Percentiles rank a stretch among this genome's conserved stretches.
Conservation (phyloP, 2,329 filamentous ascomycete species). For the Fusarium fujikuroi region DNA sequence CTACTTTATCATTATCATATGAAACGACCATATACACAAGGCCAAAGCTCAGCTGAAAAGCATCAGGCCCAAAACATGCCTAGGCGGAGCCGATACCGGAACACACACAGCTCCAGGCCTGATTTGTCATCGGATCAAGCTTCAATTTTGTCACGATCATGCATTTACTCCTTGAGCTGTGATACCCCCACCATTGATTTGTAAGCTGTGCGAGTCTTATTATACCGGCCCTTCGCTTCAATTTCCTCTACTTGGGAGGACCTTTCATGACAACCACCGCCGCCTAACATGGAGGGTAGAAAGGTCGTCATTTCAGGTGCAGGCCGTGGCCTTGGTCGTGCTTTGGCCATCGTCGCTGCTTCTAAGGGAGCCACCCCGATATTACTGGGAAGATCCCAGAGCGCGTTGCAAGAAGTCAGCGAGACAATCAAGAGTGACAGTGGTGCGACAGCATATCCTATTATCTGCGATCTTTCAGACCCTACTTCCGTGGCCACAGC, state of each 20-base stretch:
- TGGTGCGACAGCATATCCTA: not conserved
- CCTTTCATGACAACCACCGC: not conserved
- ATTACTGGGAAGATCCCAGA: not conserved
- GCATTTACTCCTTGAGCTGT: not conserved
- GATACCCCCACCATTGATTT: not conserved
- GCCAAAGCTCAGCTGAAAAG: not conserved
- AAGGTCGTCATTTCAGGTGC: constrained; percentile 1
- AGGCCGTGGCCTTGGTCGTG: not conserved
- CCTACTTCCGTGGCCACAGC: not conserved
- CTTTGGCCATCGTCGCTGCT: not conserved
- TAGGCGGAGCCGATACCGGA: not conserved
- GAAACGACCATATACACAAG: rapidly evolving
- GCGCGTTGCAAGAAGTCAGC: not conserved
- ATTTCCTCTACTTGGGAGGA: rapidly evolving
- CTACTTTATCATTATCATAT: rapidly evolving
- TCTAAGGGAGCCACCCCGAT: not conserved
- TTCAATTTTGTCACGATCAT: not conserved
- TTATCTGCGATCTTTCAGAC: not conserved
- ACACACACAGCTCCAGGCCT: not conserved
- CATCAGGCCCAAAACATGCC: rapidly evolving
- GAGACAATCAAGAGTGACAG: not conserved
- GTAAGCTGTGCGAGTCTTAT: rapidly evolving
- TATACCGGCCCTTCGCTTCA: rapidly evolving
- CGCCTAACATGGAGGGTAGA: not conserved
- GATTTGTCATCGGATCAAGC: not conserved